Evolutionary conservation across 768 basidiomycete genomes (phyloP), one percentile per base, ranked within the genome.

Genomic region (Lanmaoa pseudosensibilis): DNA sequence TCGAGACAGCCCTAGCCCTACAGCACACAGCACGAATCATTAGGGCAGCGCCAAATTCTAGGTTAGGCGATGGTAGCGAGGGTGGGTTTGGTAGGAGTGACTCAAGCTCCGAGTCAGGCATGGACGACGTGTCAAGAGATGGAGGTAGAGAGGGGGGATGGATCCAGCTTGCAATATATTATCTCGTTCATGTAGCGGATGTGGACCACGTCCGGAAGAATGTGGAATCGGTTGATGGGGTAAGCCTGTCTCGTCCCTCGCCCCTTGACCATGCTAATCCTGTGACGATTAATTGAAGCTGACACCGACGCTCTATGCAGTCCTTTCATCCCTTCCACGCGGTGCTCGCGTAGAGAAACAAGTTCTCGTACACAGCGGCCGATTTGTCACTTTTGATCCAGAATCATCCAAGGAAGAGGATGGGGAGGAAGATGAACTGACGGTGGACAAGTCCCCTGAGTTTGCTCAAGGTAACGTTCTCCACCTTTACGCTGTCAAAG

Each of bases 21-120:
- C 95, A 98, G 64, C 97, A 99, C 68, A 85, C 86, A 2, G 69
- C 77, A 10, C 83, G 92, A 44, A 80, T 98, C 30, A 72, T 81
- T 50, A 60, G 72, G 0, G 72, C 78, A 5, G 87, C 87, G 0
- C 71, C 95, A 25, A 74, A 78, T 60, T 78, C 75, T 33, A 37
- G 81, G 72, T 37, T 61, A 12, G 67, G 69, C 9, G 59, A 69
- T 27, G 70, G 59, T 2, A 67, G 59, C 32, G 64, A 65, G 1
- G 70, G 69, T 21, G 69, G 69, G 2, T 70, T 70, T 21, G 60
- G 61, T 36, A 18, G 49, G 45, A 62, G 57, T 36, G 65, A 71
- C 52, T 56, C 54, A 19, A 44, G 16, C 38, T 37, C 37, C 4
- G 44, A 36, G 4, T 34, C 33, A 1, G 39, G 12, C 41, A 74